Conservation (phyloP, 345 rosid genomes). For the Ceriops tagal region DNA sequence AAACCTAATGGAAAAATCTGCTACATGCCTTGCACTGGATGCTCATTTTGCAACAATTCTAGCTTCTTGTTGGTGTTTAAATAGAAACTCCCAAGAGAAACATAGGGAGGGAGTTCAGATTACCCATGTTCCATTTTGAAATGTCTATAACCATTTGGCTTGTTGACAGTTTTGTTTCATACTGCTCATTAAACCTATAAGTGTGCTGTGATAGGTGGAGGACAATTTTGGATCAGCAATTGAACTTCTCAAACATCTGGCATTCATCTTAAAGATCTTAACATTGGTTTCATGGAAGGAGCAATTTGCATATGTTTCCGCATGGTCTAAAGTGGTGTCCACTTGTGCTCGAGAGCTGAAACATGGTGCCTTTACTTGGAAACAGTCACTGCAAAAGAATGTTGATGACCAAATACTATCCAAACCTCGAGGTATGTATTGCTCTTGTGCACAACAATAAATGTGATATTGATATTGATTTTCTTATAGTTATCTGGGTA, state of each 20-base stretch:
- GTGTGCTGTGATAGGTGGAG: constrained; percentile 54
- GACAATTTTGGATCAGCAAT: constrained; percentile 45
- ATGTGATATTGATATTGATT: neutral
- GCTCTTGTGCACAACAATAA: neutral
- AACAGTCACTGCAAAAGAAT: constrained; percentile 45
- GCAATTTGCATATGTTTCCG: constrained; percentile 48
- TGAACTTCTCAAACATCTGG: constrained; percentile 56
- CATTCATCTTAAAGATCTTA: constrained; percentile 50
- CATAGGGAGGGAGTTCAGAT: neutral
- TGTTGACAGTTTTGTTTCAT: constrained; percentile 5
- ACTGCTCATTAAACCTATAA: constrained; percentile 5
- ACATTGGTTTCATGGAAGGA: constrained; percentile 51
- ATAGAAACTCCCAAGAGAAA: neutral
- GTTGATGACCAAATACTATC: constrained; percentile 44
- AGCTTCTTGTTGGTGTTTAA: neutral
- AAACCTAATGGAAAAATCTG: neutral
- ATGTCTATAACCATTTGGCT: neutral
- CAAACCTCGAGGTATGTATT: constrained; percentile 50
- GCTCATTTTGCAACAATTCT: no score
- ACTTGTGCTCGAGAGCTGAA: constrained; percentile 66
- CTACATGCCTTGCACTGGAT: neutral
- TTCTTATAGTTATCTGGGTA: neutral
- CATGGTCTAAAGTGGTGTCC: constrained; percentile 60
- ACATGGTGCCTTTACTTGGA: constrained; percentile 80
- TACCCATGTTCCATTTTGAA: neutral